These are phyloP conservation scores for Cubamyces lactineus DNA, from an alignment of 768 basidiomycete species.

Conservation along the genomic window DNA sequence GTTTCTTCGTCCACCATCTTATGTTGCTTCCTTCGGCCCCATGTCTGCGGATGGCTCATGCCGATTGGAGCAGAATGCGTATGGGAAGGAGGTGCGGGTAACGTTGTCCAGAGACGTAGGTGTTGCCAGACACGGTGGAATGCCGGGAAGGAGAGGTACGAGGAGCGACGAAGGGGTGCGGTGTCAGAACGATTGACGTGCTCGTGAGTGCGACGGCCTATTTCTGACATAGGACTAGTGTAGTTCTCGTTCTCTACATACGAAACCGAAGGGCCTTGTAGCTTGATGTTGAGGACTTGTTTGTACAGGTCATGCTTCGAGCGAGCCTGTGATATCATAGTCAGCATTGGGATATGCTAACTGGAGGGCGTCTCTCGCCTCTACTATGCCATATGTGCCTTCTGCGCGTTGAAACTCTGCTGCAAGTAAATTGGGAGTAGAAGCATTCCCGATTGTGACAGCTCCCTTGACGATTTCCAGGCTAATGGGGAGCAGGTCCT, in stretches of 20 bases:
- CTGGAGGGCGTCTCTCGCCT: slow-evolving; percentile 47
- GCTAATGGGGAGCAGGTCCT: slow-evolving; percentile 86
- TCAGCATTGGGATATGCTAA: background rate
- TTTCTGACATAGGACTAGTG: slow-evolving; percentile 61
- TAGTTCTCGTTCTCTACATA: slow-evolving; percentile 79
- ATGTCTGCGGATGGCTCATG: slow-evolving; percentile 25
- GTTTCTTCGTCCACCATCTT: slow-evolving; percentile 55
- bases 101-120: slow-evolving; percentile 38
- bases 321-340: slow-evolving; percentile 54
- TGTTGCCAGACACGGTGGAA: slow-evolving; percentile 61
- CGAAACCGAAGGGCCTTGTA: slow-evolving; percentile 64
- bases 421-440: slow-evolving; percentile 82
- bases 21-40: slow-evolving; percentile 32
- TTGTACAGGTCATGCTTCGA: slow-evolving; percentile 86
- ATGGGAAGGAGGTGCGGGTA: background rate
- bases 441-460: slow-evolving; percentile 82
- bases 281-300: slow-evolving; percentile 71
- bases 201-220: slow-evolving; percentile 65
- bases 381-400: slow-evolving; percentile 80
- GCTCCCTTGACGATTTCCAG: slow-evolving; percentile 79
- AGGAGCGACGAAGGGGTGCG: slow-evolving; percentile 25
- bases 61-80: slow-evolving; percentile 5
- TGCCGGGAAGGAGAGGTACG: slow-evolving; percentile 42
- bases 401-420: slow-evolving; percentile 77
- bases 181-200: slow-evolving; percentile 51